Base-by-base conservation (phyloP, 169 alveolate genomes). In the Plasmodium chabaudi region DNA sequence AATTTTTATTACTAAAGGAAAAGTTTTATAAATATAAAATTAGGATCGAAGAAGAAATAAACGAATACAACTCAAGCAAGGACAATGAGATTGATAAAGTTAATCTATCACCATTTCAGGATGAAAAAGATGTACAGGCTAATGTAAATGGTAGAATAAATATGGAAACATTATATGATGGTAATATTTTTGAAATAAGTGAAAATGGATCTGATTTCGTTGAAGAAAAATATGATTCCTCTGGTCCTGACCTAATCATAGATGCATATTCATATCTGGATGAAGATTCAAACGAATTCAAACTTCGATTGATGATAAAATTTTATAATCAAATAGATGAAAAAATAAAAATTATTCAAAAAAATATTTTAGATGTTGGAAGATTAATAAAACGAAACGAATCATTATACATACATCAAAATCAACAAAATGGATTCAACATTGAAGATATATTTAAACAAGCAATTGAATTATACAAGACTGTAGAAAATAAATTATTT, bases 1-100 rank as follows among this genome's bases (percentile, higher is more conserved):
- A 77, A 53, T 77, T 77, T 64, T 77, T 47, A 27, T 34, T 77
- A 34, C 72, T 77, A 42, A 77, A 64, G 60, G 88, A 77, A 46
- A 77, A 27, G 19, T 67, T 69, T 6, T 77, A 77, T 44, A 77
- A 77, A 39, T 77, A 77, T 25, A 63, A 56, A 44, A 25, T 77
- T 15, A 47, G 49, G 51, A 64, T 77, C 5, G 88, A 77, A 39
- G 46, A 77, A 39, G 79, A 63, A 5, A 23, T 77, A 25, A 75
- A 77, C 1, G 84, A 71, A 9, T 71, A 39, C 1, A 21, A 68
- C 1, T 42, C 47, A 19, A 19, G 10, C 19, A 57, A 57, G 4
- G 65, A 51, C 3, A 51, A 51, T 51, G 59, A n/a, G 17, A 51
- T 51, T 9, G 17, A 51, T 51, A 12, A 51, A 51, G 17, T 51